phyloP scores from a whole-genome alignment of 257 asterid genomes.

The Marsdenia floribunda region DNA sequence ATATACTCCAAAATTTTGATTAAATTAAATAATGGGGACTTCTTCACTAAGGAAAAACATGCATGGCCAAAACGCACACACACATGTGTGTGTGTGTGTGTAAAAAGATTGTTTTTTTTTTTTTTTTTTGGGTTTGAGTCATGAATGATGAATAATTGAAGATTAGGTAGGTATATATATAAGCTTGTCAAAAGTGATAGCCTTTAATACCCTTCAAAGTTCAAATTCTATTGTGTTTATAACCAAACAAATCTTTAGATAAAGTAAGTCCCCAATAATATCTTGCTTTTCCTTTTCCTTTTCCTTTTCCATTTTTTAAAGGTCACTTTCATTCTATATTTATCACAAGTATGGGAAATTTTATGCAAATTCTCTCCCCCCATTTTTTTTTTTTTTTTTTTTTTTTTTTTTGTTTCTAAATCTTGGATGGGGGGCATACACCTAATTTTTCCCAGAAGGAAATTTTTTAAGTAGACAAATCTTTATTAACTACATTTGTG shows the following conservation, averaged over 20 bases:
- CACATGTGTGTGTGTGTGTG: too few species aligned
- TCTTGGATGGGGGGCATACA: too few species aligned
- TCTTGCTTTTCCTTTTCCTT: neutral
- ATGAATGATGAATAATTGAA: neutral
- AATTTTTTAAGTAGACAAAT: too few species aligned
- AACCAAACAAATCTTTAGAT: neutral
- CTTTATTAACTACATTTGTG: too few species aligned
- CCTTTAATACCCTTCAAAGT: conserved; percentile 8
- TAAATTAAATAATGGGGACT: neutral
- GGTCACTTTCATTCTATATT: neutral
- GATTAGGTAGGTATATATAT: conserved; percentile 1
- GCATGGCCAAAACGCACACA: neutral
- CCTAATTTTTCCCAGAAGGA: too few species aligned
- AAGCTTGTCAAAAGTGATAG: conserved; percentile 3
- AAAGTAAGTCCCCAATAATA: conserved; percentile 6
- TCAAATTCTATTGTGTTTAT: neutral
- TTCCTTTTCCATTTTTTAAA: neutral
- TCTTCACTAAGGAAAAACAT: neutral
- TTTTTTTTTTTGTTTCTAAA: too few species aligned
- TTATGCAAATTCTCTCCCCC: neutral
- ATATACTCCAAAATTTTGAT: neutral
- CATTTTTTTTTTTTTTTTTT: too few species aligned
- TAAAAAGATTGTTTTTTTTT: too few species aligned
- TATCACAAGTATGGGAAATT: neutral
- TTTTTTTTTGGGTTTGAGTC: too few species aligned